phyloP scores from a whole-genome alignment of 495 filamentous ascomycete genomes.

The Neurospora africana region DNA sequence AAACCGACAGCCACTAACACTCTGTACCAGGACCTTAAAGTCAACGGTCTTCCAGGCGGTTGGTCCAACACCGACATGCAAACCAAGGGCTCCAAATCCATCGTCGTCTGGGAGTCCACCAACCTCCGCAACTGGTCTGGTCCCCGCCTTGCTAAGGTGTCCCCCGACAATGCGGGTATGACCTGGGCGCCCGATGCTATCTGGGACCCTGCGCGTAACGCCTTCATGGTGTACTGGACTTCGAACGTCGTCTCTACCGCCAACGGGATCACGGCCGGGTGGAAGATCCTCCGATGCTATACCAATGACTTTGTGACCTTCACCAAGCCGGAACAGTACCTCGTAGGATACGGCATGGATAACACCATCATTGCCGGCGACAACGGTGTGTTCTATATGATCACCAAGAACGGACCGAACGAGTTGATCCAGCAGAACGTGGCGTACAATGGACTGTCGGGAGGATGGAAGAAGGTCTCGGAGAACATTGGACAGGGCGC shows the following conservation, averaged over 20 bases:
- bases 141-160: not conserved
- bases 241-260: not conserved
- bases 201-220: not conserved
- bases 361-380: not conserved
- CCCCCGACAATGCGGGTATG: slow-evolving; percentile 1
- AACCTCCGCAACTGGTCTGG: slow-evolving; percentile 1
- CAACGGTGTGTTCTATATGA: not conserved
- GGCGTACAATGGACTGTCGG: not conserved
- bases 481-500: slow-evolving; percentile 1
- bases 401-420: slow-evolving; percentile 3
- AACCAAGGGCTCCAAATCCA: slow-evolving; percentile 1
- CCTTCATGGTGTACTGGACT: slow-evolving; percentile 1
- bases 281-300: not conserved
- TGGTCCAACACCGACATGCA: slow-evolving; percentile 1
- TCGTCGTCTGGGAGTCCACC: slow-evolving; percentile 1
- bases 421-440: slow-evolving; percentile 3
- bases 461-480: slow-evolving; percentile 1
- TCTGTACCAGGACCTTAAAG: slow-evolving; percentile 1
- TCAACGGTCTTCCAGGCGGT: not conserved
- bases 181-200: slow-evolving; percentile 4
- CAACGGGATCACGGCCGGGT: not conserved
- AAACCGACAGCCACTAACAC: not conserved
- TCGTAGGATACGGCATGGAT: not conserved
- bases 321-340: not conserved
- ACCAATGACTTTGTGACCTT: not conserved